Base-by-base conservation (phyloP, 2,329 filamentous ascomycete genomes). In the Colletotrichum nymphaeae region DNA sequence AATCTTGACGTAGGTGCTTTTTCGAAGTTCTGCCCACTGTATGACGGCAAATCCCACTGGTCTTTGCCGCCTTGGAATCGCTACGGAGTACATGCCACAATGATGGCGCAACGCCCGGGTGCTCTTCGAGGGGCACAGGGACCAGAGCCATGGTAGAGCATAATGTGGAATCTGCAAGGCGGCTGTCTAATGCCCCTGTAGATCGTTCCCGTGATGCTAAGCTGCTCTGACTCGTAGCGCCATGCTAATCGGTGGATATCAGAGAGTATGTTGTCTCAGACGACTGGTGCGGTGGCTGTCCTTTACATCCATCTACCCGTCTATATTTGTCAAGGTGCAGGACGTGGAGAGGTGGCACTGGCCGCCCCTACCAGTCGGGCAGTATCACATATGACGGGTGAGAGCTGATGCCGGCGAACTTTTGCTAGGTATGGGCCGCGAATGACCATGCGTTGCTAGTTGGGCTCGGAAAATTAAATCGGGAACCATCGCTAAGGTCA, bases 391-490 rank as follows among this genome's bases (percentile, higher is more conserved):
- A 22, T 49, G 67, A 64, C 26, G 70, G 24, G 35, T 19, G 63
- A 49, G 35, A 49, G n/a, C 35, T 72, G 63, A 49, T 57, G 63
- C 63, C 56, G 24, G 46, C 4, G 60, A 58, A 56, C 16, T 37
- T 49, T 64, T 32, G 66, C 30, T 42, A n/a, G 68, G 19, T 37
- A 5, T 49, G 30, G 30, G 66, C 49, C 60, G 60, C 35, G 22
- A 67, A 35, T 56, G 46, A 60, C 16, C 60, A 53, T 30, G 42
- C 63, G 37, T 24, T 5, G 37, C 30, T 35, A 57, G 28, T 22
- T 58, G n/a, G 58, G 16, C n/a, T 65, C 71, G 70, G 70, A 70
- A 60, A 73, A 64, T 70, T 62, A 64, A 49, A n/a, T 26, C 59
- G 67, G 67, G 32, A 71, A 58, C 37, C 32, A 60, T 53, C 66